Conservation (phyloP, 2,329 filamentous ascomycete genomes). For the Penicillium sp. region DNA sequence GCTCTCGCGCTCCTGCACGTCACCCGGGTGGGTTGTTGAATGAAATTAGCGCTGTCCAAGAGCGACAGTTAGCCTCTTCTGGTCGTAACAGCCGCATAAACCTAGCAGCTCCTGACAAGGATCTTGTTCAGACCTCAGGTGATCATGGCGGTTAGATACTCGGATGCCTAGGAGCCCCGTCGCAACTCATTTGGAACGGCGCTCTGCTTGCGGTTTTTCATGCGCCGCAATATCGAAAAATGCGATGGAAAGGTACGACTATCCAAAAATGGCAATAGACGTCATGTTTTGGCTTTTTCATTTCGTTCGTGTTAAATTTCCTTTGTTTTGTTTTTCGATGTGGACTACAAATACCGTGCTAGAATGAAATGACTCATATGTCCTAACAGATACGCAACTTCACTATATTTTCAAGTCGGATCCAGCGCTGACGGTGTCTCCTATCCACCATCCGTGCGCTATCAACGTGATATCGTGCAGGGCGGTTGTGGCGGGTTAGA, state of each 20-base stretch:
- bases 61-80: not conserved
- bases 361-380: not conserved
- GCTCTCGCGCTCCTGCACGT: not conserved
- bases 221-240: not conserved
- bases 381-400: not conserved
- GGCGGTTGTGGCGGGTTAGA: conserved; percentile 27
- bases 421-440: conserved; percentile 6
- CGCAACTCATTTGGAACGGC: not conserved
- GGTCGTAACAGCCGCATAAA: conserved; percentile 4
- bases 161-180: not conserved
- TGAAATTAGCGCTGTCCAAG: not conserved
- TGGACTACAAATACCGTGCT: not conserved
- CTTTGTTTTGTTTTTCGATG: not conserved
- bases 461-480: conserved; percentile 10
- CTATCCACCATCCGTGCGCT: conserved; percentile 22
- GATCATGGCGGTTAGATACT: not conserved
- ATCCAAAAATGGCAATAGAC: not conserved
- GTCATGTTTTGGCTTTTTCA: not conserved
- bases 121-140: conserved; percentile 4
- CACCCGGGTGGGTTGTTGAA: not conserved
- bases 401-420: not conserved
- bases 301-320: not conserved
- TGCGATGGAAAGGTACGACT: not conserved
- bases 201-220: not conserved
- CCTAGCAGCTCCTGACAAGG: not conserved